Base-by-base conservation (phyloP, 495 filamentous ascomycete species). In the Ramalina peruviana region DNA sequence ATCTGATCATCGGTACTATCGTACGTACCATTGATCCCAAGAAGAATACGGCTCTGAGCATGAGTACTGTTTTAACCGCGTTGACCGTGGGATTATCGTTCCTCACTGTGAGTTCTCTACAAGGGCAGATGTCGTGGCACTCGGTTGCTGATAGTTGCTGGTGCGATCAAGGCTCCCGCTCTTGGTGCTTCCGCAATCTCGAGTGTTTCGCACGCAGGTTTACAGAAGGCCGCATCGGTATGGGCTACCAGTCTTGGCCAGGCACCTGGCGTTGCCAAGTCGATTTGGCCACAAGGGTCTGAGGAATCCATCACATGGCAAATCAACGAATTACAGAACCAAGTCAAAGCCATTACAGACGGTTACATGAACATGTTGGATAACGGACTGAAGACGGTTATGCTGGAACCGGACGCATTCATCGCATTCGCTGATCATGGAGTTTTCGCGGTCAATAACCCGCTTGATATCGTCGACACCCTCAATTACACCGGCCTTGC, bases 201-300 rank as follows among this genome's bases (percentile, higher is more conserved):
- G 13, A 26, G 42, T 15, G 26, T 44, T 11, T 11, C 17, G 26
- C 13, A 15, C 13, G 26, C n/a, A 19, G 42, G 46, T n/a, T 13
- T 53, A 25, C 36, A 41, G 33, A 13, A n/a, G 15, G 17, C 30
- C 36, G 39, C 45, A 12, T 21, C 38, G 7, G 38, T 38, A 16
- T 26, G 27, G 20, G 43, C 47, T 15, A 44, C 43, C 21, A 17
- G 38, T 38, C 37, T 54, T 3, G 13, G 6, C 13, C 36, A 54
- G n/a, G 46, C 52, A 9, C 52, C 52, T 37, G 52, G 52, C 19
- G 52, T 54, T 10, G 46, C 47, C 12, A 38, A 27, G 25, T 26
- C 52, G 23, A 51, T 54, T 11, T 54, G 52, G 52, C 52, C 52
- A 10, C 16, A 26, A 9, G 52, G 52, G 3, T 27, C 23, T 21